Evolutionary conservation across 2,329 filamentous ascomycete species (phyloP).

Genomic region (Arachnopeziza araneosa): DNA sequence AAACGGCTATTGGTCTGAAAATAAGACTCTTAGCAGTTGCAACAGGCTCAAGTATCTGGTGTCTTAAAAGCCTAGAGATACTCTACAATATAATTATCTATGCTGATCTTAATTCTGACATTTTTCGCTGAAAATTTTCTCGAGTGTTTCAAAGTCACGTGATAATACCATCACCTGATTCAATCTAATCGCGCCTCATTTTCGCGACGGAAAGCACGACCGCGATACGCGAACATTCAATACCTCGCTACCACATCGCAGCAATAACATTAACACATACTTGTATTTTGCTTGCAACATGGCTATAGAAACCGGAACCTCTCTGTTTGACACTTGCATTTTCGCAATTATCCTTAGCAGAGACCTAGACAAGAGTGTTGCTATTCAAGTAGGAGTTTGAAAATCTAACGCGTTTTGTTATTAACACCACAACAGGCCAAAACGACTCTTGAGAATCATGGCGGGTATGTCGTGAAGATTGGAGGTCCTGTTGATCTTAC

Average conservation of each 20-base stretch:
- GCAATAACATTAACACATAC: not conserved
- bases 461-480: slow-evolving; percentile 32
- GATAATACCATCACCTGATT: too few species aligned
- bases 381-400: slow-evolving; percentile 16
- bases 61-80: too few species aligned
- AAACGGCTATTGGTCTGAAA: not conserved
- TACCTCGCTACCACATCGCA: not conserved
- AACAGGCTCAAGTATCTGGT: too few species aligned
- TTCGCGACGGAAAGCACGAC: not conserved
- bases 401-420: not conserved
- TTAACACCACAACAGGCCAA: slow-evolving; percentile 16
- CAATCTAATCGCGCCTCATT: too few species aligned
- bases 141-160: too few species aligned
- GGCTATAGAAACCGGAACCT: not conserved
- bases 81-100: too few species aligned
- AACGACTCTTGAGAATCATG: slow-evolving; percentile 27
- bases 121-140: too few species aligned
- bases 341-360: slow-evolving; percentile 26
- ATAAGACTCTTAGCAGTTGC: too few species aligned
- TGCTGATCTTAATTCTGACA: too few species aligned
- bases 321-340: slow-evolving; percentile 24
- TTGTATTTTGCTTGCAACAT: not conserved
- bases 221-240: not conserved
- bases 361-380: slow-evolving; percentile 15
- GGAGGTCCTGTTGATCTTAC: slow-evolving; percentile 35